Percentiles rank a stretch among this genome's conserved stretches.
Evolutionary conservation across 805 yeast species (phyloP).

Genomic region (Nematodospora valgi): DNA sequence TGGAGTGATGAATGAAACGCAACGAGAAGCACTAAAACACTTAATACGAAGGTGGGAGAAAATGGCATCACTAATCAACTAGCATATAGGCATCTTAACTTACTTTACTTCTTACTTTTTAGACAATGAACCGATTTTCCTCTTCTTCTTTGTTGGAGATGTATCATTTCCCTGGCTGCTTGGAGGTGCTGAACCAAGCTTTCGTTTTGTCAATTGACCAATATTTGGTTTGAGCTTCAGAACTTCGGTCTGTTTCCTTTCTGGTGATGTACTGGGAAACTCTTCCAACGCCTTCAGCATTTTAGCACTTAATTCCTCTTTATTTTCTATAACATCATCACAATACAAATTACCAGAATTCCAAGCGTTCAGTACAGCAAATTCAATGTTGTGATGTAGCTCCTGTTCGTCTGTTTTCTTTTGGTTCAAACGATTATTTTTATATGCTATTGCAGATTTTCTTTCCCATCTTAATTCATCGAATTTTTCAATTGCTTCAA

Average conservation of each 20-base stretch:
- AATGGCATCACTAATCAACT: slow-evolving; percentile 5
- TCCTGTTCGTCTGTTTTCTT: slow-evolving; percentile 2
- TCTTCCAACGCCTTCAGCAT: background rate
- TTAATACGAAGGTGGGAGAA: slow-evolving; percentile 33
- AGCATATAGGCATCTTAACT: background rate
- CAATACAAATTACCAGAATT: slow-evolving; percentile 8
- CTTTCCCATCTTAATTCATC: slow-evolving; percentile 10
- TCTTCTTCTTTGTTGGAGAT: slow-evolving; percentile 6
- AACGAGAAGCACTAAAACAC: slow-evolving; percentile 25
- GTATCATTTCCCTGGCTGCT: background rate
- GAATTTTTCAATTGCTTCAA: slow-evolving; percentile 10
- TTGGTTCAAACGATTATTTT: background rate
- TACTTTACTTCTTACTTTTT: no score
- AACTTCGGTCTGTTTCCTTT: background rate
- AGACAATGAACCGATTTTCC: slow-evolving; percentile 7
- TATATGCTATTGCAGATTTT: slow-evolving; percentile 1
- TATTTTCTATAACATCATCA: background rate
- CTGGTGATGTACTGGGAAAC: background rate
- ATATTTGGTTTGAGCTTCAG: slow-evolving; percentile 4
- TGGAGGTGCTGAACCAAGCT: background rate
- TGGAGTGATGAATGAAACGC: slow-evolving; percentile 22
- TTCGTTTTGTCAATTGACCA: slow-evolving; percentile 2
- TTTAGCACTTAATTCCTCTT: slow-evolving; percentile 2
- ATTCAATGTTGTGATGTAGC: slow-evolving; percentile 1
- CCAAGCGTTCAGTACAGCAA: slow-evolving; percentile 4